Base-by-base conservation (phyloP, 2,329 filamentous ascomycete genomes). In the Phialophora tarda region DNA sequence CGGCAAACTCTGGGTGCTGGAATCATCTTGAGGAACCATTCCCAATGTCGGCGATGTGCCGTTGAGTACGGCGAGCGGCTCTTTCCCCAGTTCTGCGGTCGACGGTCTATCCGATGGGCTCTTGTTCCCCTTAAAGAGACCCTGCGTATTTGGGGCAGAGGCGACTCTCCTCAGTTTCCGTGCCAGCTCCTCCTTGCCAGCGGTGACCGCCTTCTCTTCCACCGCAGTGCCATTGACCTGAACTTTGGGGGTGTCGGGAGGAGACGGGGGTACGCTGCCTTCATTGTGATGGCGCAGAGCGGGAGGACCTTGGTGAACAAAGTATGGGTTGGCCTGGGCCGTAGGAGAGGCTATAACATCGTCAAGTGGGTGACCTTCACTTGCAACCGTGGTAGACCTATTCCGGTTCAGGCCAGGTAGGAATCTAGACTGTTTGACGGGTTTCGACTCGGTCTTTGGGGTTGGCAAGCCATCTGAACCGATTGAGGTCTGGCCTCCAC, bases 121-220 rank as follows among this genome's bases (percentile, higher is more conserved):
- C 51, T 83, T 81, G 57, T 50, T 67, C 55, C 81, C 81, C 71
- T 85, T 86, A 73, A 99, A 98, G 38, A 98, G 82, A 24, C 94
- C 95, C 79, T 99, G 95, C 24, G 94, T 92, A 82, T 99, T 99
- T 44, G 95, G 95, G 59, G 95, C 95, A 77, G 94, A 98, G 62
- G 95, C 95, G 62, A 99, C 95, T 76, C 94, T 89, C 76, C 95
- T 88, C 76, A 99, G 82, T 78, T 97, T 97, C 76, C 95, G 85
- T 28, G 95, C 95, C 75, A 98, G 80, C 80, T 98, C 95, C 79
- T 98, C 94, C 79, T 97, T 98, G 51, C 91, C 92, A 62, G 90
- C 90, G 60, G 88, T 88, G 32, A 89, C 90, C 41, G 90, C 87
- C 72, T 91, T 88, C 72, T 86, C 85, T 71, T 88, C 84, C 58